Conservation (phyloP, 2,329 filamentous ascomycete species). For the Elsinoe perseae region DNA sequence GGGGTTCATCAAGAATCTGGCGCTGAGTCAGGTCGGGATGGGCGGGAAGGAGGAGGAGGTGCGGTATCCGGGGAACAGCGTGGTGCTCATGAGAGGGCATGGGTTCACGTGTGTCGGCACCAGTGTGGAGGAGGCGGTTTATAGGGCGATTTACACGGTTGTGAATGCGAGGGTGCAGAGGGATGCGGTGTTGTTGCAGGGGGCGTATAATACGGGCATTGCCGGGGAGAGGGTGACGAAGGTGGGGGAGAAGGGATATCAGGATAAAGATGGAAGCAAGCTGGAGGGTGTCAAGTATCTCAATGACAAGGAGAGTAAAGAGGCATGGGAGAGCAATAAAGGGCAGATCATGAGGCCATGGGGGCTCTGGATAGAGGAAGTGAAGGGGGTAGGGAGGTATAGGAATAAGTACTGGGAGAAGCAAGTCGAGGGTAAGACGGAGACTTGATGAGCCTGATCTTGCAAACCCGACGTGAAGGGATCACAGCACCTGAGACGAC, state of each 20-base stretch:
- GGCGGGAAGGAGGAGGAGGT: constrained; percentile 5
- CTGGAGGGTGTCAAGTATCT: constrained; percentile 37
- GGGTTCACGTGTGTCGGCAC: constrained; percentile 39
- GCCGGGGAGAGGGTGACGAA: constrained; percentile 31
- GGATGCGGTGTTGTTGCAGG: constrained; percentile 31
- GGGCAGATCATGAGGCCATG: constrained; percentile 33
- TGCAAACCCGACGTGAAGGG: not conserved
- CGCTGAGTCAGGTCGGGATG: constrained; percentile 4
- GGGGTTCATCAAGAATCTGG: constrained; percentile 26
- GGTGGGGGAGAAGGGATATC: constrained; percentile 27
- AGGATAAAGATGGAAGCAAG: constrained; percentile 34
- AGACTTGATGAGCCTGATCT: not conserved
- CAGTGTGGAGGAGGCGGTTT: constrained; percentile 40
- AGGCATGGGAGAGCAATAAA: constrained; percentile 34
- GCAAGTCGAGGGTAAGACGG: not conserved
- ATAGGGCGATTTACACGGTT: constrained; percentile 38
- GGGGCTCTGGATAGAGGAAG: constrained; percentile 38
- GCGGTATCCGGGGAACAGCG: constrained; percentile 22
- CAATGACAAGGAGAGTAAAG: constrained; percentile 35
- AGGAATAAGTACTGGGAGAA: constrained; percentile 27
- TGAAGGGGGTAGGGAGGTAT: constrained; percentile 34
- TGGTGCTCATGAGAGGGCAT: constrained; percentile 36
- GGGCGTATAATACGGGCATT: constrained; percentile 33
- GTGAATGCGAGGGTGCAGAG: constrained; percentile 36
- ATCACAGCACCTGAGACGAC: not conserved